Evolutionary conservation across 2,329 filamentous ascomycete genomes (phyloP).

Genomic region (Botrytis squamosa): DNA sequence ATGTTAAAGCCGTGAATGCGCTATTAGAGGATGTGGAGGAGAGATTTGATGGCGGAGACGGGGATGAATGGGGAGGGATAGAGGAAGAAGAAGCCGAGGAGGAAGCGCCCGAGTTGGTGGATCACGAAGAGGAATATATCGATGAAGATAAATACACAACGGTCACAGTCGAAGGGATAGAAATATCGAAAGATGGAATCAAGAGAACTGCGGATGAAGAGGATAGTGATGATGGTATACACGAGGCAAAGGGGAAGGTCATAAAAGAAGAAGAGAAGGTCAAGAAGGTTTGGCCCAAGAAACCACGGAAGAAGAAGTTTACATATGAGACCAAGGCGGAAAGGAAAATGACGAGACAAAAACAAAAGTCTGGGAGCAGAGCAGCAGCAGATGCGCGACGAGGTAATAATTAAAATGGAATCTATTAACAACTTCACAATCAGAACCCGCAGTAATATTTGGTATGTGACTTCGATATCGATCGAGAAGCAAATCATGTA

Average conservation of each 20-base stretch:
- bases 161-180: conserved; percentile 88
- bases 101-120: conserved; percentile 55
- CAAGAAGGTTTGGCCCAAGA: conserved; percentile 51
- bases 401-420: conserved; percentile 33
- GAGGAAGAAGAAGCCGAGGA: conserved; percentile 51
- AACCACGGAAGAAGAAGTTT: conserved; percentile 89
- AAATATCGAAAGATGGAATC: conserved; percentile 72
- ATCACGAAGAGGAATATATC: conserved; percentile 90
- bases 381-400: conserved; percentile 38
- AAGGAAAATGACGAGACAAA: conserved; percentile 69
- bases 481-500: conserved; percentile 31
- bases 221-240: conserved; percentile 40
- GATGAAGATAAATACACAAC: conserved; percentile 96
- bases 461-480: conserved; percentile 32
- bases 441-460: conserved; percentile 24
- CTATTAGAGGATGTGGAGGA: conserved; percentile 42
- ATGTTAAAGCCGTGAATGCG: conserved; percentile 72
- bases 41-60: conserved; percentile 40
- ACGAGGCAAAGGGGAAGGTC: conserved; percentile 38
- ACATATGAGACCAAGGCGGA: conserved; percentile 89
- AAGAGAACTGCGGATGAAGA: conserved; percentile 49
- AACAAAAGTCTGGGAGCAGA: conserved; percentile 65
- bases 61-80: conserved; percentile 43
- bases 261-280: conserved; percentile 37
- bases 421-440: conserved; percentile 23